Evolutionary conservation across 2,329 filamentous ascomycete species (phyloP), one percentile per base, ranked within the genome.

Genomic region (Aureobasidium sp.): DNA sequence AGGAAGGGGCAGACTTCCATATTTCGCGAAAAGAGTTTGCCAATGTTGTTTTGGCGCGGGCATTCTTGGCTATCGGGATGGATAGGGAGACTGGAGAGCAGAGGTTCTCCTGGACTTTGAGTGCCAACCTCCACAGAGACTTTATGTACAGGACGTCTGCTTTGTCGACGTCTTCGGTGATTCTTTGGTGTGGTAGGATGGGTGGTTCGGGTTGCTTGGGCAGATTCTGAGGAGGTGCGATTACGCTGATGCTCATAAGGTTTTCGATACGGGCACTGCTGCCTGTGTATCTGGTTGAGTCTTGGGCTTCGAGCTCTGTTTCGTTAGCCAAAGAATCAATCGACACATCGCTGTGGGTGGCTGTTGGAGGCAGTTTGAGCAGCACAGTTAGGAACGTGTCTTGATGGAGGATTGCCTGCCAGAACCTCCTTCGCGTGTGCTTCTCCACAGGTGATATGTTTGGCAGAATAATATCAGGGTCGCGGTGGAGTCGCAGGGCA

Each of bases 321-420:
- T 89, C 86, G 60, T 90, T 86, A 10, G 81, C 76, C 21, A 92
- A 77, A 61, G 88, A 87, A 61, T 90, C 87, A 3, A 91, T 86
- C 3, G 81, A 83, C 40, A 92, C 88, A 68, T 93, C 89, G 3
- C 86, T 90, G 70, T 92, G 89, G 0, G 87, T 91, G 1, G 87
- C 87, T 17, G 84, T 88, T 0, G 89, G 89, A 0, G 89, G 89
- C 0, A 93, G 79, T 23, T 89, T 89, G 27, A 92, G 78, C 0
- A 92, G 80, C 0, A 92, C 87, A 0, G 88, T 91, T 3, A 92
- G 75, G 69, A 92, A 92, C 0, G 89, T 92, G 70, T 93, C 89
- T 72, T 93, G 89, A 15, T 90, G 81, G 27, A 90, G 77, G 1
- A 92, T 87, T 2, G 89, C 88, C 71, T 92, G 88, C 89, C 89